Percentiles rank a stretch among this genome's conserved stretches.
These are phyloP conservation scores for Breynia disticha DNA, from an alignment of 441 rosid species.

Conservation along the genomic window DNA sequence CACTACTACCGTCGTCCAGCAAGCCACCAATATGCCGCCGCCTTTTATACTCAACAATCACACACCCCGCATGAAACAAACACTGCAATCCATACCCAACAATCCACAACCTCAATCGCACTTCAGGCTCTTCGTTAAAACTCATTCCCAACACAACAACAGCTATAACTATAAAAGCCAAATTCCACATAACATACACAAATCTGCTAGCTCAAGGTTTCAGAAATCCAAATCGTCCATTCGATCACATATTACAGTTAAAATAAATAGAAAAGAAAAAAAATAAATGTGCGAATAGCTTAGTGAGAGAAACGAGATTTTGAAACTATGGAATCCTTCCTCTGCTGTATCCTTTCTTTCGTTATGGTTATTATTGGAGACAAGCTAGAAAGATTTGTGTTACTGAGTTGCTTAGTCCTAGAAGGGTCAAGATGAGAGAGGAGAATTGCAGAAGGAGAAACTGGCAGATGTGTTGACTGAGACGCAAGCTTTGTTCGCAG, in stretches of 20 bases:
- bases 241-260: no score
- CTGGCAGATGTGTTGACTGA: slow-evolving; percentile 18
- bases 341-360: slow-evolving; percentile 29
- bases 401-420: slow-evolving; percentile 27
- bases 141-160: slow-evolving; percentile 48
- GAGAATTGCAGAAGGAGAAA: slow-evolving; percentile 3
- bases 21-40: slow-evolving; percentile 56
- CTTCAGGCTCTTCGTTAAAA: slow-evolving; percentile 45
- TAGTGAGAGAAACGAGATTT: no score
- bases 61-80: slow-evolving; percentile 61
- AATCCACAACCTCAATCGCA: slow-evolving; percentile 77
- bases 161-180: slow-evolving; percentile 63
- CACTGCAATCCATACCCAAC: slow-evolving; percentile 70
- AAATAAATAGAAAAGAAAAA: no score
- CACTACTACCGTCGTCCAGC: slow-evolving; percentile 19
- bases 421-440: slow-evolving; percentile 13
- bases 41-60: slow-evolving; percentile 54
- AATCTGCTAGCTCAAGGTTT: no score
- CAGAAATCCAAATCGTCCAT: no score
- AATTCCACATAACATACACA: slow-evolving; percentile 78
- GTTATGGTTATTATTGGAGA: slow-evolving; percentile 32
- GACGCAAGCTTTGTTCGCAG: slow-evolving; percentile 21
- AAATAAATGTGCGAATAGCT: no score
- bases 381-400: slow-evolving; percentile 33
- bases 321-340: no score